Evolutionary conservation across 257 asterid genomes (phyloP).

Genomic region (Anisodus tanguticus): DNA sequence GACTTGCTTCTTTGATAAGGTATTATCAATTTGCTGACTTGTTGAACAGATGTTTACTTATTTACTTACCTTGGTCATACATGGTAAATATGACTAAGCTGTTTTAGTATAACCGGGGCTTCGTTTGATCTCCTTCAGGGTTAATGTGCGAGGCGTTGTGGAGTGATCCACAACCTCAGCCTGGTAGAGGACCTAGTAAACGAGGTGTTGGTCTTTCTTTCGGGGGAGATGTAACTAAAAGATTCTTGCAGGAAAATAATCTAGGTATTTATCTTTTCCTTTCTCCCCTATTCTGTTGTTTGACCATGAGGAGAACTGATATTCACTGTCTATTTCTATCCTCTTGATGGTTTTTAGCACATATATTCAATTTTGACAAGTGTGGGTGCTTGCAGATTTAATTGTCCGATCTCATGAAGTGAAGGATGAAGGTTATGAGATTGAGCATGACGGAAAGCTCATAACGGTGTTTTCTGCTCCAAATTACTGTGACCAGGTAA

Average conservation of each 20-base stretch:
- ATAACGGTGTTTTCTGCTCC: constrained; percentile 99
- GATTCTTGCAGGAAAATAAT: constrained; percentile 88
- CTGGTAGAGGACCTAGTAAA: constrained; percentile 99
- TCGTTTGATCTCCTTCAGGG: constrained; percentile 53
- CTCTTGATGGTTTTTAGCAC: background rate
- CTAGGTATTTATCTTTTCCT: constrained; percentile 54
- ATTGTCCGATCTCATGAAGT: constrained; percentile 99
- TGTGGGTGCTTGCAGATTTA: constrained; percentile 58
- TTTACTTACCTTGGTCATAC: background rate
- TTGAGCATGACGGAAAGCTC: constrained; percentile 96
- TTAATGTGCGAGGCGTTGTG: constrained; percentile 97
- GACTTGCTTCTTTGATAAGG: background rate
- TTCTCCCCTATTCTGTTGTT: background rate
- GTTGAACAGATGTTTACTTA: background rate
- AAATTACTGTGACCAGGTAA: constrained; percentile 98
- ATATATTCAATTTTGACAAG: constrained; percentile 1
- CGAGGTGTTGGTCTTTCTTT: constrained; percentile 99
- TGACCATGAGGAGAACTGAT: background rate
- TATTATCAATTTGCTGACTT: background rate
- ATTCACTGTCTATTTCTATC: background rate
- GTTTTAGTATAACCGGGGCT: background rate
- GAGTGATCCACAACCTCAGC: constrained; percentile 99
- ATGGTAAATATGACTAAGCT: background rate
- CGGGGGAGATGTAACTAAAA: constrained; percentile 87
- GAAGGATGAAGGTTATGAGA: constrained; percentile 96